Base-by-base conservation (phyloP, 2,329 filamentous ascomycete genomes). In the Colletotrichum nymphaeae region DNA sequence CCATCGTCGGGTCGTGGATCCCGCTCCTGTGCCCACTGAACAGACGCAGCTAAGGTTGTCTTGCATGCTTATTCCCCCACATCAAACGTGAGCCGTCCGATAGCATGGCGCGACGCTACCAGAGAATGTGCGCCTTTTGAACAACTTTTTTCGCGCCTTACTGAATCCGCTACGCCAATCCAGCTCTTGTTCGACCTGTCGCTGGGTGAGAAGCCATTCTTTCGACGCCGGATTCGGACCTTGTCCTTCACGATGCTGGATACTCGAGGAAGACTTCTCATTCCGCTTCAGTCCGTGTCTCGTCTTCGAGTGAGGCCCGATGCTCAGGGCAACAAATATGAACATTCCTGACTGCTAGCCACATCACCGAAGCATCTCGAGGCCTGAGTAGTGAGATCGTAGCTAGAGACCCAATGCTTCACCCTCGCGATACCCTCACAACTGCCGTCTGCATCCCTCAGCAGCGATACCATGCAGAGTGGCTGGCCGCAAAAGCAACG, bases 11-110 rank as follows among this genome's bases (percentile, higher is more conserved):
- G 28, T n/a, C 66, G 42, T 52, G 55, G 60, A 60, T 28, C 63
- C 63, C 62, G 30, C 67, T 53, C 55, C 22, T 24, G 55, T 73
- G 63, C 62, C 67, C 70, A 73, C 70, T 53, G 42, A 69, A 30
- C 57, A 69, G 70, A 63, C 55, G 70, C 59, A 70, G 32, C 70
- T 57, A 70, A 65, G 57, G 32, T 62, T 67, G 62, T 72, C 58
- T 58, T 72, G 62, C 72, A 67, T 72, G 72, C 42, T 72, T 67
- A 63, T 63, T 63, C 56, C 72, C 63, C 72, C 63, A 63, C 68
- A 67, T 63, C 72, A 16, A 52, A 32, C 28, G 32, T 16, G 30
- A 64, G 56, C 60, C 59, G 30, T 26, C 59, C 66, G 59, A 16
- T 32, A 60, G 14, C 59, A 26, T 66, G 67, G 24, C 62, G 26